Conservation (phyloP, 2,329 filamentous ascomycete species). For the Mariannaea sp. region DNA sequence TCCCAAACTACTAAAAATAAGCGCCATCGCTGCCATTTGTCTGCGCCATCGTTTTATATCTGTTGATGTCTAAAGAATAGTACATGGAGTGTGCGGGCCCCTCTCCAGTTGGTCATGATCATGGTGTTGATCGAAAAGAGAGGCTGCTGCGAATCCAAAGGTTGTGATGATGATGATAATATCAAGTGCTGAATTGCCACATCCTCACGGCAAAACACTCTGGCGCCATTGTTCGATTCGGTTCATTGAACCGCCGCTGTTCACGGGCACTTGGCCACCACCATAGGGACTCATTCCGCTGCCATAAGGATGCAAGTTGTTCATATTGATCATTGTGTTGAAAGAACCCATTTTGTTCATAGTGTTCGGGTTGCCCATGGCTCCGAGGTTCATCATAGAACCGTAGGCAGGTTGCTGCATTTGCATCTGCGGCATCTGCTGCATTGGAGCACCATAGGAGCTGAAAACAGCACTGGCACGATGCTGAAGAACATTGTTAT, state of each 20-base stretch:
- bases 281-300: conserved; percentile 38
- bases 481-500: conserved; percentile 28
- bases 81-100: conserved; percentile 6
- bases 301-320: conserved; percentile 29
- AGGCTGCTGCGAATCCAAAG: neutral
- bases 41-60: conserved; percentile 11
- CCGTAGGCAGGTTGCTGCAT: conserved; percentile 35
- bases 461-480: conserved; percentile 41
- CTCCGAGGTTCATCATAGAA: conserved; percentile 29
- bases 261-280: conserved; percentile 37
- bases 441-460: conserved; percentile 38
- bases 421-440: conserved; percentile 30
- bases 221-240: conserved; percentile 52
- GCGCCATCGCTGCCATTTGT: conserved; percentile 11
- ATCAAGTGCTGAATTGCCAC: neutral
- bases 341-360: conserved; percentile 29
- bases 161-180: too few species aligned
- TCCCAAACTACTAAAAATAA: conserved; percentile 18
- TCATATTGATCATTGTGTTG: conserved; percentile 29
- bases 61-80: conserved; percentile 16
- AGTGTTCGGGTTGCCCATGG: conserved; percentile 29
- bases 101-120: conserved; percentile 6
- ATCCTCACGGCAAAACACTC: conserved; percentile 43
- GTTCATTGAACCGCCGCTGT: conserved; percentile 38
- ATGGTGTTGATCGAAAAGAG: neutral